A percentile compares a stretch with the other conserved stretches of the same genome.
phyloP scores from a whole-genome alignment of 768 basidiomycete genomes.

The Lanmaoa pseudosensibilis region DNA sequence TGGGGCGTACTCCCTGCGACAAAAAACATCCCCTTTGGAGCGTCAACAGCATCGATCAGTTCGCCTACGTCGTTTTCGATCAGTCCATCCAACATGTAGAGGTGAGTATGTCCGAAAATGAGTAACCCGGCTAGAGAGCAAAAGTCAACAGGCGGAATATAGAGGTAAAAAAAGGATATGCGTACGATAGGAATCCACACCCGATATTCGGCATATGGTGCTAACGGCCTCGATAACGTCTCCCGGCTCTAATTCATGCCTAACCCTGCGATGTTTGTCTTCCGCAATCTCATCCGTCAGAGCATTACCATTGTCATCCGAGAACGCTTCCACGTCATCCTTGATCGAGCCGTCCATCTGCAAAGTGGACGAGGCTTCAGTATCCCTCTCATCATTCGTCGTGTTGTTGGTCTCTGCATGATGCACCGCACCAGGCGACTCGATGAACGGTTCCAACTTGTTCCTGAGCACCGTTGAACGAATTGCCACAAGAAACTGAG shows the following conservation, averaged over 20 bases:
- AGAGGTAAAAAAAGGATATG: neutral
- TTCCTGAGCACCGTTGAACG: slow-evolving; percentile 47
- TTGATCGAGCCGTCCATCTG: slow-evolving; percentile 17
- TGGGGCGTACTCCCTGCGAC: slow-evolving; percentile 85
- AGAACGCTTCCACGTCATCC: slow-evolving; percentile 11
- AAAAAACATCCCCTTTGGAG: slow-evolving; percentile 76
- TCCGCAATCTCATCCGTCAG: slow-evolving; percentile 79
- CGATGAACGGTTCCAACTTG: slow-evolving; percentile 67
- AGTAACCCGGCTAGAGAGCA: slow-evolving; percentile 65
- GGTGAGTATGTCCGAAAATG: slow-evolving; percentile 79
- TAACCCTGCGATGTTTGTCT: slow-evolving; percentile 84
- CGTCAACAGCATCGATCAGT: slow-evolving; percentile 84
- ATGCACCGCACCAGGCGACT: slow-evolving; percentile 39
- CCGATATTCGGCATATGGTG: slow-evolving; percentile 85
- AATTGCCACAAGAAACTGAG: neutral
- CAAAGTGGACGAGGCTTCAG: slow-evolving; percentile 46
- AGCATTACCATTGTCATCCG: slow-evolving; percentile 36
- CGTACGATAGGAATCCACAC: slow-evolving; percentile 90
- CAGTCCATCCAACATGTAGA: slow-evolving; percentile 90
- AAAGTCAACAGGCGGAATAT: neutral
- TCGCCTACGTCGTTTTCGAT: slow-evolving; percentile 86
- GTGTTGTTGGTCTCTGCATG: slow-evolving; percentile 29
- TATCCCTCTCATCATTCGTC: slow-evolving; percentile 41
- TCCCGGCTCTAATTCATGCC: slow-evolving; percentile 84
- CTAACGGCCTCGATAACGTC: slow-evolving; percentile 86